A percentile compares a stretch with the other conserved stretches of the same genome.
Evolutionary conservation across 164 flowering plant species (phyloP).

Genomic region (Akebia trifoliata): DNA sequence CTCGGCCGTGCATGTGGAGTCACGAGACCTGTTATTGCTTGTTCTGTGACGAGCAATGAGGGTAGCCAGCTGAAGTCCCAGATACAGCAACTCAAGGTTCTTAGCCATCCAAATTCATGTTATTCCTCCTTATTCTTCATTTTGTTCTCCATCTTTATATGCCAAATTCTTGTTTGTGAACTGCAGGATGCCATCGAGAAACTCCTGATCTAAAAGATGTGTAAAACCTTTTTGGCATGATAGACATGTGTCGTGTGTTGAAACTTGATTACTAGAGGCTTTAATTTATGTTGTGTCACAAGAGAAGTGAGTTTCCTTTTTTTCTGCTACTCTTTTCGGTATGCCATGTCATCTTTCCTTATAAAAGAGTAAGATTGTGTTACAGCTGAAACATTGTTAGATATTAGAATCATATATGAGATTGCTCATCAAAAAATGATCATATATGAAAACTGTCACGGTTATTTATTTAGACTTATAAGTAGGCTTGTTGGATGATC

Average conservation of each 20-base stretch:
- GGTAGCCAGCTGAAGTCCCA: constrained; percentile 28
- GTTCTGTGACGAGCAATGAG: constrained; percentile 75
- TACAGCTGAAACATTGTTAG: too few relatives aligned
- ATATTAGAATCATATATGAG: too few relatives aligned
- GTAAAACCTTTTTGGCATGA: constrained; percentile 8
- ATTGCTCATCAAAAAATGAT: too few relatives aligned
- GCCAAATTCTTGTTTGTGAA: neutral
- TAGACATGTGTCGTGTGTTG: constrained; percentile 7
- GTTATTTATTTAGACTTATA: too few relatives aligned
- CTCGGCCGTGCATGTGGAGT: constrained; percentile 94
- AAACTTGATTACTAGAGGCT: constrained; percentile 11
- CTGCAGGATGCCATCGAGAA: constrained; percentile 30
- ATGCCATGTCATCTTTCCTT: too few relatives aligned
- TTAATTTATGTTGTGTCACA: constrained; percentile 15
- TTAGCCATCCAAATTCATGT: neutral
- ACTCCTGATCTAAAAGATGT: constrained; percentile 20
- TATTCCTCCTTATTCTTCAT: neutral
- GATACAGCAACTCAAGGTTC: constrained; percentile 25
- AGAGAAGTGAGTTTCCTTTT: neutral
- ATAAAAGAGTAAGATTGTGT: too few relatives aligned
- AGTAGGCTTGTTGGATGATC: too few relatives aligned
- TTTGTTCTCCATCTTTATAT: neutral
- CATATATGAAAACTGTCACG: too few relatives aligned
- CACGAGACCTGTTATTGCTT: constrained; percentile 79
- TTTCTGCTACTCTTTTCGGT: too few relatives aligned